Evolutionary conservation across 1,284 basidiomycete species (phyloP).

Genomic region (Ganoderma meredithae): DNA sequence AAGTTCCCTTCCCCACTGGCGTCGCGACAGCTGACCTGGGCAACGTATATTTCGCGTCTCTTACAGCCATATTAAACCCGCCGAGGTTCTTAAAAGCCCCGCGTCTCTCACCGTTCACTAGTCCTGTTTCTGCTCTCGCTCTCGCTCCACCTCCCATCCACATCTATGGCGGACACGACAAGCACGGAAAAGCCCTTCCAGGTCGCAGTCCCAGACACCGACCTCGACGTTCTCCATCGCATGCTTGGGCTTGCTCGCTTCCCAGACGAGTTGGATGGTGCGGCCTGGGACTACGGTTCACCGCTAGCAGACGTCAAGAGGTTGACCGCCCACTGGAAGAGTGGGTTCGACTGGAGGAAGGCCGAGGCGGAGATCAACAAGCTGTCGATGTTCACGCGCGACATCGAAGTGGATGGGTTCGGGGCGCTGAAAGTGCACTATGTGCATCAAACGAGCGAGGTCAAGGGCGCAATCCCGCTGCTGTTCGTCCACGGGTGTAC

Average conservation of each 20-base stretch:
- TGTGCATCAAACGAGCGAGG: conserved; percentile 47
- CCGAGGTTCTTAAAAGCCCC: neutral
- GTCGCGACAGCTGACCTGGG: neutral
- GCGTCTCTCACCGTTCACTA: neutral
- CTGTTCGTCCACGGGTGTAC: conserved; percentile 55
- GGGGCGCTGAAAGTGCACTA: conserved; percentile 51
- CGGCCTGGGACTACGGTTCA: conserved; percentile 46
- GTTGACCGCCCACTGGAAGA: conserved; percentile 48
- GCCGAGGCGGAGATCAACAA: conserved; percentile 38
- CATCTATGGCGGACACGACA: neutral
- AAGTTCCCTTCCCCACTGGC: neutral
- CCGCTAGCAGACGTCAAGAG: conserved; percentile 50
- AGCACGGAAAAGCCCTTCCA: conserved; percentile 28
- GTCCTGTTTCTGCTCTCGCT: neutral
- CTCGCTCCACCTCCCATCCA: neutral
- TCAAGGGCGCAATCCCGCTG: conserved; percentile 49
- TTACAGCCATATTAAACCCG: neutral
- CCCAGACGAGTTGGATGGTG: conserved; percentile 51
- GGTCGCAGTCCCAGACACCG: conserved; percentile 24
- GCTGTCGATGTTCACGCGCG: conserved; percentile 19
- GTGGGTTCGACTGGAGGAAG: conserved; percentile 50
- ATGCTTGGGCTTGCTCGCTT: conserved; percentile 36
- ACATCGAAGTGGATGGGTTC: conserved; percentile 46
- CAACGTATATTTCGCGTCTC: neutral
- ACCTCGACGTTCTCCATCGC: conserved; percentile 22